Evolutionary conservation across 345 rosid genomes (phyloP).

Genomic region (Arabis alpina): DNA sequence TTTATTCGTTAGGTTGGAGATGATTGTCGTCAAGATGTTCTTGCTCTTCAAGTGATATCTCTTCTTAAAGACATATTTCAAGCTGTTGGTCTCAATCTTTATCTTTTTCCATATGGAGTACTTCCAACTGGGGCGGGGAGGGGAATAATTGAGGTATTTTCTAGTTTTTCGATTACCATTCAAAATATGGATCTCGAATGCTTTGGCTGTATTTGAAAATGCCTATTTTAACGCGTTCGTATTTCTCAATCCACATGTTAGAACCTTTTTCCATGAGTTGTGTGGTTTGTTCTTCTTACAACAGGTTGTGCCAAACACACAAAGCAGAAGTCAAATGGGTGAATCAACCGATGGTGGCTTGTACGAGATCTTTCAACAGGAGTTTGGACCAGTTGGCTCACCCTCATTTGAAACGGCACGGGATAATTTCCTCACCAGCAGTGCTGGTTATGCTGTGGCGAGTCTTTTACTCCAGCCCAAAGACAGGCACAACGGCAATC

Average conservation of each 20-base stretch:
- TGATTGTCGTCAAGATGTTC: constrained; percentile 94
- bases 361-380: constrained; percentile 93
- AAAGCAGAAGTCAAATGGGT: constrained; percentile 96
- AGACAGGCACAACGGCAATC: constrained; percentile 95
- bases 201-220: too few relatives aligned
- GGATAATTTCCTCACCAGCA: constrained; percentile 75
- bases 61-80: constrained; percentile 82
- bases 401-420: constrained; percentile 82
- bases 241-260: not conserved
- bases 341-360: constrained; percentile 94
- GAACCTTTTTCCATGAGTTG: not conserved
- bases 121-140: constrained; percentile 91
- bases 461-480: constrained; percentile 93
- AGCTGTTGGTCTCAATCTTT: constrained; percentile 85
- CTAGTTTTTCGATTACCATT: too few relatives aligned
- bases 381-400: constrained; percentile 86
- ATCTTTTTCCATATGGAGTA: constrained; percentile 91
- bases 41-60: constrained; percentile 90
- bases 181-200: too few relatives aligned
- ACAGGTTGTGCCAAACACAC: constrained; percentile 86
- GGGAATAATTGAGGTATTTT: constrained; percentile 86
- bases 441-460: constrained; percentile 96
- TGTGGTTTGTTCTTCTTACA: not conserved
- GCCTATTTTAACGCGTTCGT: not conserved
- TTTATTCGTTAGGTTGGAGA: constrained; percentile 72